Percentiles rank a stretch among this genome's conserved stretches.
These are phyloP conservation scores for Papiliotrema fonsecae DNA, from an alignment of 1,284 basidiomycete genomes.

Conservation along the genomic window DNA sequence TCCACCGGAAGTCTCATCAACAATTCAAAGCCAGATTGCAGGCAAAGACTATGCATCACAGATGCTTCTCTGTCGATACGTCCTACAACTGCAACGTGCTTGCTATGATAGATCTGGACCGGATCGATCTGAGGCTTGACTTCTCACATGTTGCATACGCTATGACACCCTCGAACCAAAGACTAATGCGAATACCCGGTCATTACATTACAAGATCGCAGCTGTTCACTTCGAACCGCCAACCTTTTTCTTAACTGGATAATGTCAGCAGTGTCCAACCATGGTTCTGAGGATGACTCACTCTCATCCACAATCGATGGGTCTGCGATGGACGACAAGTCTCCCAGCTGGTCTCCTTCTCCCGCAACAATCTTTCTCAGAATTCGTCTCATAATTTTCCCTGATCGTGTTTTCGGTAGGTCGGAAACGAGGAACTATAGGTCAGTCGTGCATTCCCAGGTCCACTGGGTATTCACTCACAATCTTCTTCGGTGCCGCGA, in stretches of 20 bases:
- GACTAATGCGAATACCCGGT: no score
- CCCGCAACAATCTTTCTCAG: slow-evolving; percentile 92
- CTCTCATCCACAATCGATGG: not conserved
- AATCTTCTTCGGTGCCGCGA: slow-evolving; percentile 90
- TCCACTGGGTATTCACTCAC: slow-evolving; percentile 15
- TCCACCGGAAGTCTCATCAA: no score
- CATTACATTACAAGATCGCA: not conserved
- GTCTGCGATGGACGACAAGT: slow-evolving; percentile 4
- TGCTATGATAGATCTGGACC: no score
- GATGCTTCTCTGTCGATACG: no score
- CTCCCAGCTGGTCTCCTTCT: slow-evolving; percentile 88
- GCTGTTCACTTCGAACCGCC: not conserved
- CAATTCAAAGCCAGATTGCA: no score
- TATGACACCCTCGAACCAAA: no score
- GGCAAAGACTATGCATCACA: no score
- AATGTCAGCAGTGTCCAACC: not conserved
- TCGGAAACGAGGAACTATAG: slow-evolving; percentile 66
- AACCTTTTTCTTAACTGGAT: slow-evolving; percentile 1
- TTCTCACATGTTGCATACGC: no score
- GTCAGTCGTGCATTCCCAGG: not conserved
- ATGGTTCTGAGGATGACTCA: not conserved
- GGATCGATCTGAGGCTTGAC: no score
- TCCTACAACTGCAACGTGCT: no score
- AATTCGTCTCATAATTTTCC: slow-evolving; percentile 73
- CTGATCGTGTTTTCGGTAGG: slow-evolving; percentile 94